Evolutionary conservation across 257 asterid genomes (phyloP).

Genomic region (Jacaranda copaia): DNA sequence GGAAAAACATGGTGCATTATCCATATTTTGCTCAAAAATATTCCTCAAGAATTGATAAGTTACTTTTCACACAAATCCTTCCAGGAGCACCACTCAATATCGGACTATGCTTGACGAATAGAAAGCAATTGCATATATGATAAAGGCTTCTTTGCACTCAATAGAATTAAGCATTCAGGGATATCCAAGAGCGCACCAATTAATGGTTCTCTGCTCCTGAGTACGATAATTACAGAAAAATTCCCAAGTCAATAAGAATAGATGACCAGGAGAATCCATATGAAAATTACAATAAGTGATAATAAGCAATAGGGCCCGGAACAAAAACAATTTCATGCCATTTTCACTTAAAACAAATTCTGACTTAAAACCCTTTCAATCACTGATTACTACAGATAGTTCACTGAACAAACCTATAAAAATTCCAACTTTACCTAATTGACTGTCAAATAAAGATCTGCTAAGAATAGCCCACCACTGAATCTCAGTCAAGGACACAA

Average conservation of each 20-base stretch:
- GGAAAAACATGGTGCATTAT: slow-evolving; percentile 27
- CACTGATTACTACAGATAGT: background rate
- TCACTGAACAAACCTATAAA: background rate
- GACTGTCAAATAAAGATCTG: background rate
- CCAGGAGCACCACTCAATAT: slow-evolving; percentile 38
- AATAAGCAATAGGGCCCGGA: slow-evolving; percentile 9
- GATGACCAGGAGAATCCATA: slow-evolving; percentile 34
- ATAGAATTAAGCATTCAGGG: slow-evolving; percentile 53
- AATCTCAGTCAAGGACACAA: background rate
- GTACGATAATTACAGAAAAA: slow-evolving; percentile 58
- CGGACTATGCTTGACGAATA: slow-evolving; percentile 41
- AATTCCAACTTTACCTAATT: background rate
- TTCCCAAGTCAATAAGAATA: slow-evolving; percentile 56
- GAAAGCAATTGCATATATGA: slow-evolving; percentile 48
- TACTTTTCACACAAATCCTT: slow-evolving; percentile 41
- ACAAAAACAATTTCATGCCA: slow-evolving; percentile 12
- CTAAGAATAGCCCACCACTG: slow-evolving; percentile 4
- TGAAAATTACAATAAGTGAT: slow-evolving; percentile 5
- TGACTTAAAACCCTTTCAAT: background rate
- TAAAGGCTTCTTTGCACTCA: slow-evolving; percentile 64
- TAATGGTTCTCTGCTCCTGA: slow-evolving; percentile 78
- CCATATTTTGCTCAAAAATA: slow-evolving; percentile 40
- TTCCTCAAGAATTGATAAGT: slow-evolving; percentile 39
- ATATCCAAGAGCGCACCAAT: slow-evolving; percentile 65
- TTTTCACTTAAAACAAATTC: background rate